phyloP scores from a whole-genome alignment of 257 asterid species.

The Solanum okadae region DNA sequence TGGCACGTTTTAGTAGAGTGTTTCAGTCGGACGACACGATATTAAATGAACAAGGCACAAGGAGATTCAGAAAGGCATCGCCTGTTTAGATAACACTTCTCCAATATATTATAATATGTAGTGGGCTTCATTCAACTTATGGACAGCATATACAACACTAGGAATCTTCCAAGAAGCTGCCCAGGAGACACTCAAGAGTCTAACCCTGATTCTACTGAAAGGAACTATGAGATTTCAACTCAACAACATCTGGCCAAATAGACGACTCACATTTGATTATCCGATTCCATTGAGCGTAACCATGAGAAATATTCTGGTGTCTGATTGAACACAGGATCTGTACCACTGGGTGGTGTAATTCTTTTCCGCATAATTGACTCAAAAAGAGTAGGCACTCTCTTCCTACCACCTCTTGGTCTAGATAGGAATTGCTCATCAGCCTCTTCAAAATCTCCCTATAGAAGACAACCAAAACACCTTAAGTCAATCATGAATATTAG shows the following conservation, averaged over 20 bases:
- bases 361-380: slow-evolving; percentile 66
- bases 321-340: slow-evolving; percentile 25
- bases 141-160: neutral
- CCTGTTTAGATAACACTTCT: neutral
- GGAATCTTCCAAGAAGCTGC: neutral
- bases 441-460: slow-evolving; percentile 74
- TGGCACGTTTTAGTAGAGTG: neutral
- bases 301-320: slow-evolving; percentile 22
- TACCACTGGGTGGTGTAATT: slow-evolving; percentile 42
- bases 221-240: neutral
- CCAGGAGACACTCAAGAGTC: neutral
- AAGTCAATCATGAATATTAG: neutral
- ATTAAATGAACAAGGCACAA: neutral
- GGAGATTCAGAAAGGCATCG: neutral
- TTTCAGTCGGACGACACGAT: neutral
- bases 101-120: neutral
- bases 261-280: neutral
- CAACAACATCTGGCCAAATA: neutral
- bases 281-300: slow-evolving; percentile 22
- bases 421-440: slow-evolving; percentile 51
- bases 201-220: neutral
- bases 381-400: slow-evolving; percentile 23
- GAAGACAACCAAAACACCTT: neutral
- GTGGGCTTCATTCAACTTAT: neutral
- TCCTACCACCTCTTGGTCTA: neutral